Evolutionary conservation across 495 filamentous ascomycete species (phyloP).

Genomic region (Penicillium longicatenatum): DNA sequence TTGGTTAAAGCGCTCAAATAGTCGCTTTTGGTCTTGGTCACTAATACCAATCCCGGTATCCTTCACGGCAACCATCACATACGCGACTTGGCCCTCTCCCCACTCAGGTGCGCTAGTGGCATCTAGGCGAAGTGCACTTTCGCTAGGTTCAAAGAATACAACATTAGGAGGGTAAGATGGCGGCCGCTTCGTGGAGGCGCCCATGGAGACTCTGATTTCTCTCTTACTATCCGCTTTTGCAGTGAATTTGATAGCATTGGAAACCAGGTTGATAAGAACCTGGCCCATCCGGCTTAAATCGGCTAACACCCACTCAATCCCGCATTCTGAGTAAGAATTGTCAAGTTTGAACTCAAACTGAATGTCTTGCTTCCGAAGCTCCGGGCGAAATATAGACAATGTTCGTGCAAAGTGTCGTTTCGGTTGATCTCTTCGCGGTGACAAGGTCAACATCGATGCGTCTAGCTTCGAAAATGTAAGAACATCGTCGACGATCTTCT

Average conservation of each 20-base stretch:
- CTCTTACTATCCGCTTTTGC: conserved; percentile 51
- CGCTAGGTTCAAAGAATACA: conserved; percentile 53
- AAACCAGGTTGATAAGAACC: conserved; percentile 63
- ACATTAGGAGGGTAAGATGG: conserved; percentile 48
- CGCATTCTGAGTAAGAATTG: conserved; percentile 52
- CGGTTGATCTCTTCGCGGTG: conserved; percentile 68
- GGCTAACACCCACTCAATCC: conserved; percentile 66
- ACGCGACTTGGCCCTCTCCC: conserved; percentile 67
- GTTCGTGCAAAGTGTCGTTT: conserved; percentile 65
- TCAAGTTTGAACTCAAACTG: conserved; percentile 62
- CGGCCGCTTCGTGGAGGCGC: conserved; percentile 59
- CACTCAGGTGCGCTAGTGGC: conserved; percentile 59
- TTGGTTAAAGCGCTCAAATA: conserved; percentile 84
- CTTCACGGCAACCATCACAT: conserved; percentile 71
- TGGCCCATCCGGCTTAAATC: conserved; percentile 55
- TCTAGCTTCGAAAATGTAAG: conserved; percentile 83
- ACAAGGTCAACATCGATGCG: conserved; percentile 65
- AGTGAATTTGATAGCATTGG: conserved; percentile 80
- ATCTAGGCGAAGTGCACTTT: conserved; percentile 36
- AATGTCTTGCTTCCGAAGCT: conserved; percentile 68
- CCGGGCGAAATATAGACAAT: conserved; percentile 71
- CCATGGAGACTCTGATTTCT: conserved; percentile 69
- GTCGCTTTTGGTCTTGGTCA: conserved; percentile 68
- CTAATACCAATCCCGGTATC: conserved; percentile 80
- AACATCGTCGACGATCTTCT: conserved; percentile 75